Evolutionary conservation across 495 filamentous ascomycete species (phyloP), one percentile per base, ranked within the genome.

Genomic region (Trichoderma parareesei): DNA sequence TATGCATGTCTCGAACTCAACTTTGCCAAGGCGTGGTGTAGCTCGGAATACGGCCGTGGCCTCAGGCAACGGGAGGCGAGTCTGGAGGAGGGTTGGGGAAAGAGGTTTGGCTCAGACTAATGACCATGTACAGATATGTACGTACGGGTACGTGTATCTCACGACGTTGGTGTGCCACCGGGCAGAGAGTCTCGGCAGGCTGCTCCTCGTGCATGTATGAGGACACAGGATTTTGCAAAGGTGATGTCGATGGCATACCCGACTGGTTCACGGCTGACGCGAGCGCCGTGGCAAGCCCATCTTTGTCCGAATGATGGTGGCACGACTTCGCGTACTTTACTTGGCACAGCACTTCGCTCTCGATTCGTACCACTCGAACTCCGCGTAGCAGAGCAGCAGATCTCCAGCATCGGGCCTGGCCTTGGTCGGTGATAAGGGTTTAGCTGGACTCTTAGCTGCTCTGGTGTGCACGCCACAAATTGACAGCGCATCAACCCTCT

Each of bases 371-470:
- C 40, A 41, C 40, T 11, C 40, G 40, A 1, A 41, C 11, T 41
- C 6, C 40, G 11, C 40, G 40, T 57, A 35, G 20, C 27, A 57
- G 46, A 20, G n/a, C 53, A 48, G 44, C 44, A 48, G 44, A 48
- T 48, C 44, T 48, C 27, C 27, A 27, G 27, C 27, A 41, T 48
- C n/a, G 11, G 44, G 44, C 8, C 44, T 48, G 33, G 53, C 53
- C 53, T 35, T 57, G 27, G 20, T 57, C 53, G 53, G 53, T 57
- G 53, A 57, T 57, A 57, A 57, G 53, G 53, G 53, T 33, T 11
- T 57, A 57, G 53, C 53, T 57, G 53, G 53, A 57, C 0, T 14
- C 53, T 57, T 57, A 57, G 53, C 53, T 38, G 53, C 53, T 57
- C 20, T 35, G 20, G 53, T 37, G 33, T 33, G 53, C 53, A 57